Base-by-base conservation (phyloP, 495 filamentous ascomycete genomes). In the Cercophora sp. region DNA sequence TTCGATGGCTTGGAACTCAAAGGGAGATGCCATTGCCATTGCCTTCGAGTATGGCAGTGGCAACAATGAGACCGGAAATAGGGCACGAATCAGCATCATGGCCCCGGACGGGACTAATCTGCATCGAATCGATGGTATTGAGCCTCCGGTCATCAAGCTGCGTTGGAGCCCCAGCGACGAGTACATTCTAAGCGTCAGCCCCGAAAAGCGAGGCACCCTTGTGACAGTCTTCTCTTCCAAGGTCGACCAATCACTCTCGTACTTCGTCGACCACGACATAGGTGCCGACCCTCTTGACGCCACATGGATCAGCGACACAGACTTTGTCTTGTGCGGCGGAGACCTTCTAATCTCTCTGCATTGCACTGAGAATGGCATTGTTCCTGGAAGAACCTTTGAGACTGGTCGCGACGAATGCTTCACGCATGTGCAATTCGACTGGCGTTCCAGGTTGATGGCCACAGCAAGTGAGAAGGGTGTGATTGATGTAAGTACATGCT, bases 11-110 rank as follows among this genome's bases (percentile, higher is more conserved):
- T 94, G 89, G 89, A 84, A 84, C 55, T 76, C 73, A 8, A 68
- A 79, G 32, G 89, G 89, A 13, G 65, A 77, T 13, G 70, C 79
- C 39, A 73, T 94, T 45, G 88, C 88, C 16, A 73, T 90, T 19
- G 85, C 85, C 25, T 85, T 83, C 36, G 85, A 85, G 43, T 64
- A 65, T 20, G 80, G 84, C 25, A 73, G 74, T n/a, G 16, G 16
- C 51, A 78, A 80, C 46, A n/a, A n/a, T n/a, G n/a, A n/a, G n/a
- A n/a, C n/a, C n/a, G n/a, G n/a, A n/a, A n/a, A n/a, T n/a, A n/a
- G n/a, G n/a, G 84, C 84, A 10, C 76, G 81, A 18, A 81, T 89
- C 24, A 81, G 79, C 52, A 79, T 90, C 67, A 89, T 86, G 72
- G 77, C 80, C 9, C 70, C 75, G 5, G 76, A 83, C 39, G 87